Evolutionary conservation across 2,329 filamentous ascomycete genomes (phyloP).

Genomic region (Fusarium continuum): DNA sequence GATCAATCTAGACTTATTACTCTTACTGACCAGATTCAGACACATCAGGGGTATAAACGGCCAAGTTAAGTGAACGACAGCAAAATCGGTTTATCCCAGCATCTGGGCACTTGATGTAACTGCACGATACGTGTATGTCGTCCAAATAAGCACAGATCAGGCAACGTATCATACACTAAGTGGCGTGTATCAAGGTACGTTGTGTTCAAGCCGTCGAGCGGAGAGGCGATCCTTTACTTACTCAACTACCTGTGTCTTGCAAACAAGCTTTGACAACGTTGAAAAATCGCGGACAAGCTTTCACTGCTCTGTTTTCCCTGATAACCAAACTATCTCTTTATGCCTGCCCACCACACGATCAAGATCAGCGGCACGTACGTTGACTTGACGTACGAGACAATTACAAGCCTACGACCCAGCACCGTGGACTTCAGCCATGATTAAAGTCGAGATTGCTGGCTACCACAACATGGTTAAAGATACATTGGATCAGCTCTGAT

Average conservation of each 20-base stretch:
- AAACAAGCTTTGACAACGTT: not conserved
- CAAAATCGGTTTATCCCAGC: not conserved
- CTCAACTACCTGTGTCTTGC: not conserved
- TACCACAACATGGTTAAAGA: not conserved
- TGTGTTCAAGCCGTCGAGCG: slow-evolving; percentile 5
- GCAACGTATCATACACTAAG: not conserved
- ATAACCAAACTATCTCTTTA: not conserved
- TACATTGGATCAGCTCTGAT: not conserved
- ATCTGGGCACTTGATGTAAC: not conserved
- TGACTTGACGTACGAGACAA: too few species aligned
- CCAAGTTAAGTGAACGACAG: not conserved
- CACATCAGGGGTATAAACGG: not conserved
- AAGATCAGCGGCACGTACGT: slow-evolving; percentile 1
- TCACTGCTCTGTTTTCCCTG: not conserved
- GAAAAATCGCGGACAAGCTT: not conserved
- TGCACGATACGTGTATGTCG: not conserved
- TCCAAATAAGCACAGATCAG: slow-evolving; percentile 4
- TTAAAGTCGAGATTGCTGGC: slow-evolving; percentile 4
- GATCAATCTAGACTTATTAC: slow-evolving; percentile 4
- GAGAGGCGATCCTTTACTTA: not conserved
- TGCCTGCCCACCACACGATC: not conserved
- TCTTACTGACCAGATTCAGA: not conserved
- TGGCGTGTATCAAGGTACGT: not conserved
- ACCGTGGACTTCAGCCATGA: slow-evolving; percentile 1
- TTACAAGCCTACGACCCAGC: slow-evolving; percentile 7